A percentile compares a stretch with the other conserved stretches of the same genome.
phyloP scores from a whole-genome alignment of 345 rosid species.

The Euphorbia pulcherrima region DNA sequence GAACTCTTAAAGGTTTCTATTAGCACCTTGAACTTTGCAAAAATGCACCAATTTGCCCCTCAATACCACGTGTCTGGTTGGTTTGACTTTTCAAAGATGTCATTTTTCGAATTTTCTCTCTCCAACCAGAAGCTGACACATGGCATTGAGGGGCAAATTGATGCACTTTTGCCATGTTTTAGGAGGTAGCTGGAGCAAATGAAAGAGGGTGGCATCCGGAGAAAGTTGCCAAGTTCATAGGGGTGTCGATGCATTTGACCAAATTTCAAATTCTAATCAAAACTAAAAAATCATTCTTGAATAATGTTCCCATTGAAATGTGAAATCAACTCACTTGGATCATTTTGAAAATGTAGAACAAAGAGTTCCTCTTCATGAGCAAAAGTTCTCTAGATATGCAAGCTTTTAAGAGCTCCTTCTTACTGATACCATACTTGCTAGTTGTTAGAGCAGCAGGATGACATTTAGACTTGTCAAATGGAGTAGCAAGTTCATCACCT shows the following conservation, averaged over 20 bases:
- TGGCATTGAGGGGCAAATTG: too few relatives aligned
- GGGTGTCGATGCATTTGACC: background rate
- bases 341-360: constrained; percentile 59
- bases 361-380: constrained; percentile 81
- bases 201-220: too few relatives aligned
- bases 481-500: constrained; percentile 57
- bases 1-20: too few relatives aligned
- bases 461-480: constrained; percentile 61
- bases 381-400: constrained; percentile 62
- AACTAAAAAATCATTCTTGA: background rate
- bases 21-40: too few relatives aligned
- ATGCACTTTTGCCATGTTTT: too few relatives aligned
- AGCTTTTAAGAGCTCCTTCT: constrained; percentile 55
- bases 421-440: constrained; percentile 51
- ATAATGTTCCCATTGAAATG: background rate
- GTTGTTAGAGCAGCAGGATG: constrained; percentile 67
- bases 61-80: too few relatives aligned
- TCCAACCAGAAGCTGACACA: too few relatives aligned
- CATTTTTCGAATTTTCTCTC: too few relatives aligned
- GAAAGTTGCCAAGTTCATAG: too few relatives aligned
- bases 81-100: too few relatives aligned
- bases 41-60: too few relatives aligned
- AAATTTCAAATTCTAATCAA: background rate
- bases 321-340: constrained; percentile 27
- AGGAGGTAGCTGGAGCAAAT: too few relatives aligned